Evolutionary conservation across 768 basidiomycete species (phyloP), one percentile per base, ranked within the genome.

Genomic region (Amanita rubescens): DNA sequence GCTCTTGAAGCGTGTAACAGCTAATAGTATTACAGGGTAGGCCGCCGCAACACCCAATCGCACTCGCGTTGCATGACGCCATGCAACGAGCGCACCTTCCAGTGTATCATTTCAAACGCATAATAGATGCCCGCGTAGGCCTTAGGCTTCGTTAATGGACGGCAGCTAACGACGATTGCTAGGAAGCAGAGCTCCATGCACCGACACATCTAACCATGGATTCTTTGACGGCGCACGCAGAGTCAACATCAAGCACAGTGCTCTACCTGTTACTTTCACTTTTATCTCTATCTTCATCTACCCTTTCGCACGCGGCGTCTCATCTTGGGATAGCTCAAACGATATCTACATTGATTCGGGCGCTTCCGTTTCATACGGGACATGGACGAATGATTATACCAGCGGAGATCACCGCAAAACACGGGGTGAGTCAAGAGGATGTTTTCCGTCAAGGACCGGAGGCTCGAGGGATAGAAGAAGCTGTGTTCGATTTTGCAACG

Each of bases 401-500:
- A 10, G 83, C 86, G 22, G 90, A 91, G 61, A 78, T 92, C 52
- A 89, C 88, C 12, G 84, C 87, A 38, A 84, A 76, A 57, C 85
- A 90, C 58, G 79, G 81, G 17, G 85, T 92, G 17, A 79, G 73
- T 57, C 89, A 91, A 65, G 89, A 94, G 63, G 84, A 88, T 14
- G 81, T 93, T 14, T 83, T 90, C 62, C 75, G 81, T 41, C 69
- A 70, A 30, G 82, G 82, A 4, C 68, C 71, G 12, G 59, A 70
- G 9, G 82, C 82, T 41, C 67, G 76, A 44, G 86, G 81, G 1
- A 71, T 93, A 14, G 81, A 81, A 46, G 84, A 90, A 55, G 90
- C 90, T 0, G 85, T 89, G 25, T 94, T 80, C 62, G 88, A 91
- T 61, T 83, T 92, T 67, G 90, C 91, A 32, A 84, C 82, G 8